phyloP scores from a whole-genome alignment of 345 rosid genomes.

The Pugionium dolabratum region DNA sequence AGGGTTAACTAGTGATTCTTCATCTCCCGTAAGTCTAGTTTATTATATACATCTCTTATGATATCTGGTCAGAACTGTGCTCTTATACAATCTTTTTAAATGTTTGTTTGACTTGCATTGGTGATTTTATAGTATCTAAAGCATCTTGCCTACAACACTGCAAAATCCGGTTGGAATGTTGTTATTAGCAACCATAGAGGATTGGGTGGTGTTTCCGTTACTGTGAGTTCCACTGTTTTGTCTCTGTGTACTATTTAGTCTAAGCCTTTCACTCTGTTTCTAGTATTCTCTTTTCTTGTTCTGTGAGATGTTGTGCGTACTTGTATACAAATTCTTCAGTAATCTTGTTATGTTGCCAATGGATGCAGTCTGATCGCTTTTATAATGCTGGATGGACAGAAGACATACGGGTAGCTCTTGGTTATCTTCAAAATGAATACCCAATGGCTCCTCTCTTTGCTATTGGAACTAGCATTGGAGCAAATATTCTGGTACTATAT shows the following conservation, averaged over 20 bases:
- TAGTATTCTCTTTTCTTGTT: not conserved
- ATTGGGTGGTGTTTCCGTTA: conserved; percentile 82
- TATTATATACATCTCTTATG: not conserved
- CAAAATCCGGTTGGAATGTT: conserved; percentile 77
- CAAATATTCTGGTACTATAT: conserved; percentile 70
- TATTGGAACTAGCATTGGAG: conserved; percentile 92
- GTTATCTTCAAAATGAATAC: conserved; percentile 58
- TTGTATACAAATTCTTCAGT: not conserved
- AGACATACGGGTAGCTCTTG: conserved; percentile 59
- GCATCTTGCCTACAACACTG: conserved; percentile 66
- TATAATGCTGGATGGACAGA: conserved; percentile 96
- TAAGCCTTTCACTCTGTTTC: not conserved
- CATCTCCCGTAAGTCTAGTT: conserved; percentile 54
- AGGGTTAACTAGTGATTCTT: conserved; percentile 74
- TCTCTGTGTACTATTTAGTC: not conserved
- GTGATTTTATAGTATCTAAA: conserved; percentile 64
- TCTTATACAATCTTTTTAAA: not conserved
- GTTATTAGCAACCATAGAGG: conserved; percentile 92
- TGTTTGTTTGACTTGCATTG: not conserved
- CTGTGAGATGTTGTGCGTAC: not conserved
- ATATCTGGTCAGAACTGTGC: not conserved
- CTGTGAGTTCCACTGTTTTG: conserved; percentile 54
- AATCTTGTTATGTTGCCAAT: conserved; percentile 14
- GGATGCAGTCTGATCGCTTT: conserved; percentile 81
- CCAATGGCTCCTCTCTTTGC: conserved; percentile 87